A percentile compares a stretch with the other conserved stretches of the same genome.
Conservation (phyloP, 2,329 filamentous ascomycete species). For the Chrysoporthe cubensis region DNA sequence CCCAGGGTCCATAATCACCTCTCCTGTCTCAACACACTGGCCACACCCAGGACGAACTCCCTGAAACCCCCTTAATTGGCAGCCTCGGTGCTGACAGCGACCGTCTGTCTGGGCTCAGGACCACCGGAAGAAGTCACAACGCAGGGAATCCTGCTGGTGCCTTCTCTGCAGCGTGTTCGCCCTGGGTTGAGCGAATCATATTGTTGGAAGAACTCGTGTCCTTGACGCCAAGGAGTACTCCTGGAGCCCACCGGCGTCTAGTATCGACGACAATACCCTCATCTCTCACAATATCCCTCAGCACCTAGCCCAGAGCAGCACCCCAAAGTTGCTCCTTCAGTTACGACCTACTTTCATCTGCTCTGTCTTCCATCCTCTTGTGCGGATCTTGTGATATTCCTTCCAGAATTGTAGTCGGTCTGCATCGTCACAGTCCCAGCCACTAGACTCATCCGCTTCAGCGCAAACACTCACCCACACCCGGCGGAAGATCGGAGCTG, state of each 20-base stretch:
- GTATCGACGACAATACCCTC: neutral
- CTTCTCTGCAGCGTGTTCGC: neutral
- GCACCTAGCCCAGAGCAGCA: neutral
- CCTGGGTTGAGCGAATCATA: neutral
- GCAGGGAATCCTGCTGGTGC: neutral
- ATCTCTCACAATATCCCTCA: slow-evolving; percentile 2
- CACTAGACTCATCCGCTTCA: neutral
- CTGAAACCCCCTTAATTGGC: neutral
- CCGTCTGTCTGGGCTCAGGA: neutral
- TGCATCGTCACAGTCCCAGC: neutral
- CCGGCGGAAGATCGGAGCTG: neutral
- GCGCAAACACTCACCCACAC: slow-evolving; percentile 1
- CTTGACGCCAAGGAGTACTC: neutral
- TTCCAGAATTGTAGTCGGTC: neutral
- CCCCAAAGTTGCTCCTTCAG: neutral
- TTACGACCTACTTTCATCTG: neutral
- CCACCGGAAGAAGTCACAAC: slow-evolving; percentile 4
- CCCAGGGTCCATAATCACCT: neutral
- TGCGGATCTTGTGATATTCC: neutral
- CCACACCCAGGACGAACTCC: neutral
- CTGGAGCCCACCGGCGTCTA: neutral
- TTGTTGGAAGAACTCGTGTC: neutral
- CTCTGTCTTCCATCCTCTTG: neutral
- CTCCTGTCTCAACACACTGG: neutral
- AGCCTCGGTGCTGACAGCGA: neutral